These are phyloP conservation scores for Erythrobasidium hasegawianum DNA, from an alignment of 1,284 basidiomycete species.

Conservation along the genomic window DNA sequence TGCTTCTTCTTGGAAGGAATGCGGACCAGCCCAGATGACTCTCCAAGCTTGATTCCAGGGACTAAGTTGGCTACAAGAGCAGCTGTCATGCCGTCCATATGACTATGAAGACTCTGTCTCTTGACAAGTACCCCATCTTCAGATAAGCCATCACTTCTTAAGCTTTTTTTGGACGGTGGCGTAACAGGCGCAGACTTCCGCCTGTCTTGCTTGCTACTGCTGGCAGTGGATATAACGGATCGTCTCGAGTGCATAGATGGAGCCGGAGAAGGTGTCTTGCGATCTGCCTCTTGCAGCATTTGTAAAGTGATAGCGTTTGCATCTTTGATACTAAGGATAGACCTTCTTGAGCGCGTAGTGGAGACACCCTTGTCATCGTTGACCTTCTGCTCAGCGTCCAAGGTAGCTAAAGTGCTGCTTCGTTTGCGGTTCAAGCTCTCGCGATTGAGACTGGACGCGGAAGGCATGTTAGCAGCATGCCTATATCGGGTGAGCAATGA, in stretches of 20 bases:
- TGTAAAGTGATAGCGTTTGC: slow-evolving; percentile 18
- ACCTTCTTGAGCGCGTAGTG: slow-evolving; percentile 12
- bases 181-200: slow-evolving; percentile 25
- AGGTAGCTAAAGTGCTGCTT: slow-evolving; percentile 5
- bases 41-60: slow-evolving; percentile 13
- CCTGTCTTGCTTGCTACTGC: slow-evolving; percentile 6
- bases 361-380: not conserved
- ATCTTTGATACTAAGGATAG: slow-evolving; percentile 21
- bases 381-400: not conserved
- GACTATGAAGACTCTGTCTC: not conserved
- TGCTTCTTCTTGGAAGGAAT: no score
- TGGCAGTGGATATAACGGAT: not conserved
- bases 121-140: slow-evolving; percentile 20
- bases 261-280: slow-evolving; percentile 15
- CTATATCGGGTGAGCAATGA: no score
- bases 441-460: not conserved
- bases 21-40: no score
- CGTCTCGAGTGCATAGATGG: slow-evolving; percentile 2
- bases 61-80: slow-evolving; percentile 19
- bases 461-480: no score
- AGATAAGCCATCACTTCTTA: not conserved
- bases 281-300: slow-evolving; percentile 22
- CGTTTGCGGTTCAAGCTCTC: slow-evolving; percentile 9
- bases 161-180: not conserved
- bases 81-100: slow-evolving; percentile 21